phyloP scores from a whole-genome alignment of 441 rosid species.

The Metrosideros polymorpha region DNA sequence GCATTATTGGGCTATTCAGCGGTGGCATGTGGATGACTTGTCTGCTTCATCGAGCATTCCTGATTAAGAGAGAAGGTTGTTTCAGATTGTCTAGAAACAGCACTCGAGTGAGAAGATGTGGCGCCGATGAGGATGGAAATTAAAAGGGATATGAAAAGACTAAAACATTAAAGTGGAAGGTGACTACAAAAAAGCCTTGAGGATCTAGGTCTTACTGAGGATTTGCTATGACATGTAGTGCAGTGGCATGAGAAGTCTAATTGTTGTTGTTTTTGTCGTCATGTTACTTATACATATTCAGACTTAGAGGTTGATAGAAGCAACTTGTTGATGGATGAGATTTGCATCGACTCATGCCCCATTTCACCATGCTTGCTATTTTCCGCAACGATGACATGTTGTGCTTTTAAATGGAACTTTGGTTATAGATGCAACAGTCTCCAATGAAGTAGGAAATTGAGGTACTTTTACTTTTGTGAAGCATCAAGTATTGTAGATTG shows the following conservation, averaged over 20 bases:
- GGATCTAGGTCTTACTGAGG: background rate
- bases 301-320: background rate
- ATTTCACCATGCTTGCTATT: background rate
- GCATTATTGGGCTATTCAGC: background rate
- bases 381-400: background rate
- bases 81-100: background rate
- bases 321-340: background rate
- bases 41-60: background rate
- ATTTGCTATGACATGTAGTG: background rate
- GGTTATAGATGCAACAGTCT: background rate
- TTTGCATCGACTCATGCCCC: background rate
- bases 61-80: background rate
- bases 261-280: background rate
- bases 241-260: too few species aligned
- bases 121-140: background rate
- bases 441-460: background rate
- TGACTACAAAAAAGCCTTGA: background rate
- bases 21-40: background rate
- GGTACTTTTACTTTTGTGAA: background rate
- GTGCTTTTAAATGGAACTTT: background rate
- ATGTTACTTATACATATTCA: background rate
- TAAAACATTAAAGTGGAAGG: background rate
- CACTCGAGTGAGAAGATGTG: background rate
- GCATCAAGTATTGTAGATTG: background rate
- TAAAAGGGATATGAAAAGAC: background rate